These are phyloP conservation scores for Mucor indicus DNA, from an alignment of 371 early-diverging fungal species.

Conservation along the genomic window DNA sequence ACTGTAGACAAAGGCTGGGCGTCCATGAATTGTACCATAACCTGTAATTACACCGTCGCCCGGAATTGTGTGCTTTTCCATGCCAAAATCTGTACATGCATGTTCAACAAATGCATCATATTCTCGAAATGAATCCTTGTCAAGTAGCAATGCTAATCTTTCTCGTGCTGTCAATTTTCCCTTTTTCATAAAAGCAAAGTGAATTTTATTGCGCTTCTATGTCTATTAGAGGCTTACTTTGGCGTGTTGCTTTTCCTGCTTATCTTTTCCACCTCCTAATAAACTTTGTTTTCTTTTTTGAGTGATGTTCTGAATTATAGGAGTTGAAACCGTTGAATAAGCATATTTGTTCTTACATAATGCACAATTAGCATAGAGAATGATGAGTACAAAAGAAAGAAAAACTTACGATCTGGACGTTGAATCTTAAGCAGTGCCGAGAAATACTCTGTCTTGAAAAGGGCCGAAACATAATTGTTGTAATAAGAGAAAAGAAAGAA, in stretches of 20 bases:
- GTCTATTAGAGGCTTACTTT: conserved; percentile 53
- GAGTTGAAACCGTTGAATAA: conserved; percentile 8
- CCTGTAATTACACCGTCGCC: conserved; percentile 97
- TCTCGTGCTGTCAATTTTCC: conserved; percentile 97
- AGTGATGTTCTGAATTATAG: conserved; percentile 45
- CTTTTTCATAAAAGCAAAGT: conserved; percentile 25
- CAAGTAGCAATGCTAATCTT: conserved; percentile 83
- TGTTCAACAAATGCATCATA: conserved; percentile 96
- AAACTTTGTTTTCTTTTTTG: conserved; percentile 73
- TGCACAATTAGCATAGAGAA: too few species aligned
- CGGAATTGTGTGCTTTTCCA: conserved; percentile 83
- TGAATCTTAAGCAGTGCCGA: too few species aligned
- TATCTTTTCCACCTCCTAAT: conserved; percentile 81
- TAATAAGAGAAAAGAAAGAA: not conserved
- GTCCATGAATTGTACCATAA: conserved; percentile 90
- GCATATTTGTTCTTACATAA: not conserved
- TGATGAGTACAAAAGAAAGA: too few species aligned
- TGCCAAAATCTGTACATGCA: conserved; percentile 90
- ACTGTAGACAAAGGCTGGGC: conserved; percentile 88
- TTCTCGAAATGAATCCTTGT: conserved; percentile 86
- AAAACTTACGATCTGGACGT: too few species aligned
- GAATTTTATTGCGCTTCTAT: not conserved
- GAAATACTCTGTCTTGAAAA: too few species aligned
- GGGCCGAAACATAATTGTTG: not conserved
- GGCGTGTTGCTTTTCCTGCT: conserved; percentile 86